Conservation (phyloP, 148 eudicot genomes). For the Oxyria digyna region DNA sequence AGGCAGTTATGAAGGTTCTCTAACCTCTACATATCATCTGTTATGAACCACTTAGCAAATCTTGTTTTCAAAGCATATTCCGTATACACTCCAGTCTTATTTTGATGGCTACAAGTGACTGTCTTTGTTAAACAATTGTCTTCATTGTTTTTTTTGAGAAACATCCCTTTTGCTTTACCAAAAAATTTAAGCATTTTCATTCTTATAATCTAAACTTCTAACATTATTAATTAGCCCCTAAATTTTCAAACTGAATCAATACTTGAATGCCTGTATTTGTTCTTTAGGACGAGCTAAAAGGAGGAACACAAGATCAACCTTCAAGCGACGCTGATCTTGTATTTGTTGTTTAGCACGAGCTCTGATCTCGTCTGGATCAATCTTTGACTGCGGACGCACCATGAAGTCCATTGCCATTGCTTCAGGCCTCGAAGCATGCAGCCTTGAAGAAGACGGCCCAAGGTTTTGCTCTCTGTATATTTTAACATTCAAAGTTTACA, state of each 20-base stretch:
- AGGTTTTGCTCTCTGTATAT: constrained; percentile 51
- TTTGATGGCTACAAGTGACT: no score
- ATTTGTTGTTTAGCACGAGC: constrained; percentile 71
- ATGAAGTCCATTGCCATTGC: constrained; percentile 91
- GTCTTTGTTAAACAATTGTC: no score
- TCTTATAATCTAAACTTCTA: background rate
- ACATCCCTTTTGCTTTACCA: background rate
- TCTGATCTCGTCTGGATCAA: constrained; percentile 88
- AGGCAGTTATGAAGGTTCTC: background rate
- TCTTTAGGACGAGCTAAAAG: background rate
- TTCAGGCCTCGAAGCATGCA: constrained; percentile 79
- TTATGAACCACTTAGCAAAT: no score
- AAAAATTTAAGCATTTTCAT: background rate
- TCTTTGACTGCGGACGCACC: constrained; percentile 89
- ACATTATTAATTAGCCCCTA: background rate
- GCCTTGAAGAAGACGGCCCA: constrained; percentile 63
- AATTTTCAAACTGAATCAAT: background rate
- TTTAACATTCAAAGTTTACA: background rate
- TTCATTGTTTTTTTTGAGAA: no score
- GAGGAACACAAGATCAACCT: constrained; percentile 33
- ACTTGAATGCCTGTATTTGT: no score
- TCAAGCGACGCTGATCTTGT: constrained; percentile 68
- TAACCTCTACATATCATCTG: no score
- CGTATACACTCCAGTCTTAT: background rate
- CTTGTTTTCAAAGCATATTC: background rate